Percentiles rank a stretch among this genome's conserved stretches.
These are phyloP conservation scores for Boletellus ananas DNA, from an alignment of 768 basidiomycete species.

Conservation along the genomic window DNA sequence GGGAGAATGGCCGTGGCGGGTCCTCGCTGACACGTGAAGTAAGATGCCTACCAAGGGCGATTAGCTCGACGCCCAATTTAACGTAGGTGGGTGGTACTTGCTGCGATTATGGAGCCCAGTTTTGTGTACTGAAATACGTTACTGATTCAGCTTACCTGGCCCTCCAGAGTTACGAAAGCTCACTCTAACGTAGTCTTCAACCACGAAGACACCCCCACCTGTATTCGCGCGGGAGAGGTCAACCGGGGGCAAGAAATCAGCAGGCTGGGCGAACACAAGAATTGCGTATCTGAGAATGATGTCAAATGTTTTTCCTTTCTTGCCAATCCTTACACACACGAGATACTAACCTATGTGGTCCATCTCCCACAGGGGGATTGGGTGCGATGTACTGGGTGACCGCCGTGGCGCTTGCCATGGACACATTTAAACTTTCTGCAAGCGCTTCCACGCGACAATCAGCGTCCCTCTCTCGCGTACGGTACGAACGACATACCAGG, in stretches of 20 bases:
- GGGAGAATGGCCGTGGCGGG: constrained; percentile 48
- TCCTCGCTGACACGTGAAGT: constrained; percentile 73
- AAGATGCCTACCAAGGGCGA: constrained; percentile 48
- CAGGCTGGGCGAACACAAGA: constrained; percentile 61
- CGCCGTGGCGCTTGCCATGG: constrained; percentile 40
- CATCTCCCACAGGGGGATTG: constrained; percentile 61
- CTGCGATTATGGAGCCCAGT: constrained; percentile 60
- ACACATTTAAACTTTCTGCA: constrained; percentile 34
- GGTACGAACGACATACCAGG: constrained; percentile 32
- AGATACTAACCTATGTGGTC: constrained; percentile 64
- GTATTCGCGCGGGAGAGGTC: constrained; percentile 48
- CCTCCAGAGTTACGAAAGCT: constrained; percentile 7
- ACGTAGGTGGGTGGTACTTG: constrained; percentile 27
- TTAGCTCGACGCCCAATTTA: constrained; percentile 1
- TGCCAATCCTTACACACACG: background rate
- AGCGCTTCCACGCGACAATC: background rate
- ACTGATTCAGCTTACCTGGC: background rate
- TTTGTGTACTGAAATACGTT: constrained; percentile 40
- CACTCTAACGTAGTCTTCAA: constrained; percentile 56
- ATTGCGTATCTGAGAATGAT: constrained; percentile 55
- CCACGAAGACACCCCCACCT: constrained; percentile 53
- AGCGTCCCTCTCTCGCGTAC: background rate
- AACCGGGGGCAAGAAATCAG: constrained; percentile 56
- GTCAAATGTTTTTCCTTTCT: background rate
- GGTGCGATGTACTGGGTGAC: constrained; percentile 73